Evolutionary conservation across 495 filamentous ascomycete genomes (phyloP), one percentile per base, ranked within the genome.

Genomic region (Podospora conica): DNA sequence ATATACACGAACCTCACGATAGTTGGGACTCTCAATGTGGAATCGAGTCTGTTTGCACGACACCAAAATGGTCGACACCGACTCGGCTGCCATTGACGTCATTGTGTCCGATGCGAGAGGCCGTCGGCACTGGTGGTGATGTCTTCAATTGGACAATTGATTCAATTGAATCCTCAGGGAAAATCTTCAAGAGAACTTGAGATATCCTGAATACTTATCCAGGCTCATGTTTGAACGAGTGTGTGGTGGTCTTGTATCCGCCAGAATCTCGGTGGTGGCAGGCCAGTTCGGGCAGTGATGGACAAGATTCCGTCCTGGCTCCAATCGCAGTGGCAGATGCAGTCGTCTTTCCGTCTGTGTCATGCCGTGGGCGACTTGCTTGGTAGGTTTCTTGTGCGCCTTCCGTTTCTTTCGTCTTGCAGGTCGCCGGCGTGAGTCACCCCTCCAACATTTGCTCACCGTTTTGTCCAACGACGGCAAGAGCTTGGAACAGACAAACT

Each of bases 21-120:
- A 84, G 60, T 81, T 81, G 23, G 82, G 78, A 53, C 73, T 80
- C 65, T 81, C 77, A 40, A 84, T 83, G 70, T 86, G 77, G 64
- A 87, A 87, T 23, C 85, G 79, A 5, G 84, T 86, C 69, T 87
- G 85, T 64, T 85, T 84, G 61, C 81, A 84, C 33, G 84, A 81
- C 58, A 78, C 81, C 21, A 84, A 66, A 57, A 87, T 85, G 7
- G 81, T 81, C 25, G 82, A 69, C 4, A 78, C 76, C 10, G 77
- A 78, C 70, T 83, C 80, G 54, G 78, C 76, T 28, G 74, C 74
- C 72, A 80, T 80, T 33, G 80, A 82, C 31, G 79, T 80, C 79
- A 83, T 82, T n/a, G 29, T 71, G 57, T 18, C 27, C 48, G 23
- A 27, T 31, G 28, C 18, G n/a, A n/a, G n/a, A n/a, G n/a, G n/a